These are phyloP conservation scores for Bacidia gigantensis DNA, from an alignment of 495 filamentous ascomycete genomes.

Conservation along the genomic window DNA sequence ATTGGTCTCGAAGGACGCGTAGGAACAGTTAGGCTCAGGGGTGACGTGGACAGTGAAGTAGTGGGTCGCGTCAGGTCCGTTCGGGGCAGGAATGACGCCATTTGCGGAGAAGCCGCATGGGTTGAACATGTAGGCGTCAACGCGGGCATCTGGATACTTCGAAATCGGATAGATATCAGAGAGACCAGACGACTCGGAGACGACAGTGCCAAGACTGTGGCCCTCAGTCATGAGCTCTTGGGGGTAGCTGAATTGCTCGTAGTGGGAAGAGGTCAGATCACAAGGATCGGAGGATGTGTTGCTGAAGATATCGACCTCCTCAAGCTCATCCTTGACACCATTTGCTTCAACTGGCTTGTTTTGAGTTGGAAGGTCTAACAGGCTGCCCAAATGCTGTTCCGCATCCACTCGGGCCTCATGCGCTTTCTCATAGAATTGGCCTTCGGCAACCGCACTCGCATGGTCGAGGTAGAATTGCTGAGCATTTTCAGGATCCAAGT, in stretches of 20 bases:
- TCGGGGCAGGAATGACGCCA: constrained; percentile 77
- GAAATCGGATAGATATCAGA: constrained; percentile 77
- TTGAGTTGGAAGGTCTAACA: constrained; percentile 24
- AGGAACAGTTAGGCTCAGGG: constrained; percentile 95
- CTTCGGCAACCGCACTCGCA: constrained; percentile 79
- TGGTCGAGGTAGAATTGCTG: constrained; percentile 93
- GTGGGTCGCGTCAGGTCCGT: constrained; percentile 51
- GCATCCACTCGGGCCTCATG: constrained; percentile 41
- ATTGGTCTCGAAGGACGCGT: constrained; percentile 97
- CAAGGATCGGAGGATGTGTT: constrained; percentile 56
- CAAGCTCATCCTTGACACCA: constrained; percentile 30
- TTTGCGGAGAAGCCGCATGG: constrained; percentile 98
- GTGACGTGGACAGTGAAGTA: constrained; percentile 99
- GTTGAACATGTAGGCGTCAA: constrained; percentile 93
- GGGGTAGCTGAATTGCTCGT: constrained; percentile 43
- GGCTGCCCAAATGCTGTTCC: constrained; percentile 36
- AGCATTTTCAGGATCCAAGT: constrained; percentile 81
- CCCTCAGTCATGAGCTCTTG: constrained; percentile 81
- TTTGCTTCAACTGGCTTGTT: not conserved
- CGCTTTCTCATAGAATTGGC: constrained; percentile 51
- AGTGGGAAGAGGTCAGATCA: constrained; percentile 36
- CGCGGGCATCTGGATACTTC: constrained; percentile 80
- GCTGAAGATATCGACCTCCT: constrained; percentile 63
- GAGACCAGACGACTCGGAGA: constrained; percentile 82
- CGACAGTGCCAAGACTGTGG: constrained; percentile 82